A percentile compares a stretch with the other conserved stretches of the same genome.
These are phyloP conservation scores for Pyrenochaeta sp. DNA, from an alignment of 2,329 filamentous ascomycete species.

Conservation along the genomic window DNA sequence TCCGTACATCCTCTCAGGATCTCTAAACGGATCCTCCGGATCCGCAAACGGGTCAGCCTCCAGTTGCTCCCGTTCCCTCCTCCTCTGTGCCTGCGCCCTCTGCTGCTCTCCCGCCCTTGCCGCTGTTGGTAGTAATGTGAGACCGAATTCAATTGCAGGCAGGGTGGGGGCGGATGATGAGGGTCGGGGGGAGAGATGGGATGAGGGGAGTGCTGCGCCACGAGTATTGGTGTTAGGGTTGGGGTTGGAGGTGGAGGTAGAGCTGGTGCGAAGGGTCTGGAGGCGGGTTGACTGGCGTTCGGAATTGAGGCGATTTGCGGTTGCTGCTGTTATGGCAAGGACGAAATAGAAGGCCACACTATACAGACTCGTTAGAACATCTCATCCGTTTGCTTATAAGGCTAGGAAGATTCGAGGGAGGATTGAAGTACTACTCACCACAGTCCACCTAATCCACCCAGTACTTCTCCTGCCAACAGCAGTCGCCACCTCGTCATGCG, in stretches of 20 bases:
- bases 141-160: background rate
- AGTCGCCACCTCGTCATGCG: background rate
- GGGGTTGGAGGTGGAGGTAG: too few relatives aligned
- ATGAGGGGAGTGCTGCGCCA: background rate
- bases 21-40: background rate
- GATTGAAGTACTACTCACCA: background rate
- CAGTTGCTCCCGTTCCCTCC: background rate
- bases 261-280: background rate
- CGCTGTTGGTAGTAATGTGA: background rate
- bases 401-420: too few relatives aligned
- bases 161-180: background rate
- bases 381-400: too few relatives aligned
- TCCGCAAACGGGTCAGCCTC: background rate
- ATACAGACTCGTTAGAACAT: background rate
- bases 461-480: background rate
- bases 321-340: background rate
- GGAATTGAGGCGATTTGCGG: background rate
- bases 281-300: background rate
- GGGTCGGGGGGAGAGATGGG: background rate
- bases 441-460: constrained; percentile 1
- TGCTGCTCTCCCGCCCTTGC: background rate
- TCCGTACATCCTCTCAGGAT: background rate
- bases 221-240: background rate
- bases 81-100: background rate
- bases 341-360: constrained; percentile 1